Percentiles rank a stretch among this genome's conserved stretches.
phyloP scores from a whole-genome alignment of 2,329 filamentous ascomycete species.

The Nothophaeocryptopus gaeumannii region DNA sequence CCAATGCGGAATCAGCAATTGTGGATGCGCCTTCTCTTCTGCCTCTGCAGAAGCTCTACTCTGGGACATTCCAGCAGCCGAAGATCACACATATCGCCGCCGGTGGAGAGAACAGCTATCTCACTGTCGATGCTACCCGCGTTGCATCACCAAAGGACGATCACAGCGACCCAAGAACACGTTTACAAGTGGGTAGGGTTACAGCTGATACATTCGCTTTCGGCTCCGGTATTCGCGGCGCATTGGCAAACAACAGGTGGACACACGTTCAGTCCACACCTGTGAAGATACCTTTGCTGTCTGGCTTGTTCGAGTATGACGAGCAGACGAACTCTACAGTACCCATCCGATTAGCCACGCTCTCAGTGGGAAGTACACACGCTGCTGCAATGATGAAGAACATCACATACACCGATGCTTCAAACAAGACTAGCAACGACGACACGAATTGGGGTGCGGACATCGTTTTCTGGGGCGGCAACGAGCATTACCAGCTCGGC shows the following conservation, averaged over 20 bases:
- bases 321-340: slow-evolving; percentile 65
- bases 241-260: slow-evolving; percentile 82
- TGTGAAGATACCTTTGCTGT: slow-evolving; percentile 77
- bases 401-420: slow-evolving; percentile 55
- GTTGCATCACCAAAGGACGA: slow-evolving; percentile 44
- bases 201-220: slow-evolving; percentile 82
- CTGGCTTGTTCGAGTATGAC: slow-evolving; percentile 82
- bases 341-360: slow-evolving; percentile 71
- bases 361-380: slow-evolving; percentile 78
- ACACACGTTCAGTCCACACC: slow-evolving; percentile 78
- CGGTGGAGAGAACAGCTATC: slow-evolving; percentile 82
- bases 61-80: slow-evolving; percentile 59
- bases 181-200: slow-evolving; percentile 52
- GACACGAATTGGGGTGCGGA: slow-evolving; percentile 88
- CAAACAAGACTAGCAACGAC: slow-evolving; percentile 51
- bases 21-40: slow-evolving; percentile 70
- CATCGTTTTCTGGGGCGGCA: slow-evolving; percentile 90
- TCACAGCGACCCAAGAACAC: slow-evolving; percentile 28
- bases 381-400: slow-evolving; percentile 81
- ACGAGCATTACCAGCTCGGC: slow-evolving; percentile 89
- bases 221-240: slow-evolving; percentile 80
- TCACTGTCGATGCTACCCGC: slow-evolving; percentile 74
- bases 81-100: slow-evolving; percentile 76
- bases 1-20: slow-evolving; percentile 58
- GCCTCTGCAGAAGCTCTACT: slow-evolving; percentile 70